Conservation (phyloP, 2,329 filamentous ascomycete genomes). For the Purpureocillium lavendulum region DNA sequence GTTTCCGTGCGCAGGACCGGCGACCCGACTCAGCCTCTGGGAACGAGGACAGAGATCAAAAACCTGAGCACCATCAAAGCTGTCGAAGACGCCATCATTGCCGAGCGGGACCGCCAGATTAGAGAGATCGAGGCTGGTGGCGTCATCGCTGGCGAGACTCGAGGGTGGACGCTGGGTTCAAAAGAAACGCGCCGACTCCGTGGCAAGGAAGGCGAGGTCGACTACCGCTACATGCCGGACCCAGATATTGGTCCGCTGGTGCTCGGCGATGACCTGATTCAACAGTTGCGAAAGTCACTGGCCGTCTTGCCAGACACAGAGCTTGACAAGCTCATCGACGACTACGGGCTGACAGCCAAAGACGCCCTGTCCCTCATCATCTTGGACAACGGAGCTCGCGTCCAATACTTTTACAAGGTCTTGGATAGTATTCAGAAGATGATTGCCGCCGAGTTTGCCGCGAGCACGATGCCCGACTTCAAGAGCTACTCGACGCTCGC, state of each 20-base stretch:
- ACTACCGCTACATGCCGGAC: slow-evolving; percentile 98
- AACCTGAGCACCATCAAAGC: slow-evolving; percentile 93
- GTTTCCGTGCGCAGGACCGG: slow-evolving; percentile 67
- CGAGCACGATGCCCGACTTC: slow-evolving; percentile 14
- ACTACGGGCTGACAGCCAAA: slow-evolving; percentile 65
- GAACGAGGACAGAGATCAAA: slow-evolving; percentile 93
- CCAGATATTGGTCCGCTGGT: slow-evolving; percentile 78
- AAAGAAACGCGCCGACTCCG: slow-evolving; percentile 74
- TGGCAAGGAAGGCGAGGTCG: slow-evolving; percentile 93
- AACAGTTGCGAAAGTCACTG: slow-evolving; percentile 52
- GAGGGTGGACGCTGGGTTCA: slow-evolving; percentile 83
- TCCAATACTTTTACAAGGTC: slow-evolving; percentile 74
- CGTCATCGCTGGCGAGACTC: slow-evolving; percentile 72
- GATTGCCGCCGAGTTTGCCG: slow-evolving; percentile 12
- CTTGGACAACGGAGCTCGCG: slow-evolving; percentile 67
- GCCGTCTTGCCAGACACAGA: slow-evolving; percentile 67
- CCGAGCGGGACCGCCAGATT: slow-evolving; percentile 87
- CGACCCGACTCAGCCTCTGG: slow-evolving; percentile 43
- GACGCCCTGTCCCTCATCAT: slow-evolving; percentile 75
- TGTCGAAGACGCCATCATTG: slow-evolving; percentile 87
- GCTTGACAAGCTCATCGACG: slow-evolving; percentile 49
- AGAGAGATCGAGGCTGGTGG: slow-evolving; percentile 67
- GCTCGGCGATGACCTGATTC: slow-evolving; percentile 62
- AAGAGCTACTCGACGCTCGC: slow-evolving; percentile 36
- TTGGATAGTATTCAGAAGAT: slow-evolving; percentile 36